phyloP scores from a whole-genome alignment of 495 filamentous ascomycete genomes.

The Penicillium ochrochloron region DNA sequence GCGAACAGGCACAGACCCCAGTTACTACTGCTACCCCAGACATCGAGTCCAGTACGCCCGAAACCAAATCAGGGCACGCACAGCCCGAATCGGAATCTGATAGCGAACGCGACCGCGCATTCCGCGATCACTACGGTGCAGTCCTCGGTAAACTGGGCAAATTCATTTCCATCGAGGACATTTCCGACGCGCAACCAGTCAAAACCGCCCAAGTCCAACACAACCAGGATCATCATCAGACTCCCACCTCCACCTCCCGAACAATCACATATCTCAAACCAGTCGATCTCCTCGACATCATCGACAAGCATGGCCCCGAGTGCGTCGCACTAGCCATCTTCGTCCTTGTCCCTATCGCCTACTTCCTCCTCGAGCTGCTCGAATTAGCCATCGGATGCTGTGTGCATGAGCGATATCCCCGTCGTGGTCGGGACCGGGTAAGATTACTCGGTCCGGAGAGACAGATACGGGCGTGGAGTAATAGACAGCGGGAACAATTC shows the following conservation, averaged over 20 bases:
- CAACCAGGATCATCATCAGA: neutral
- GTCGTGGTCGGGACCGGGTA: conserved; percentile 25
- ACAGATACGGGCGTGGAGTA: conserved; percentile 24
- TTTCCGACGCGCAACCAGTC: neutral
- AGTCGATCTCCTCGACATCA: conserved; percentile 18
- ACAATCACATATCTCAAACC: conserved; percentile 14
- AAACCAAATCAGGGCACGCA: neutral
- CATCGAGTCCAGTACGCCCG: neutral
- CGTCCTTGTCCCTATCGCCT: conserved; percentile 29
- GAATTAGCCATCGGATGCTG: conserved; percentile 20
- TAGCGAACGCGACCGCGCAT: neutral
- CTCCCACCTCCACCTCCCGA: conserved; percentile 2
- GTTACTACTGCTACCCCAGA: neutral
- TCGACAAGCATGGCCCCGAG: conserved; percentile 27
- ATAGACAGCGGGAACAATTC: conserved; percentile 19
- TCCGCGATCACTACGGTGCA: conserved; percentile 10
- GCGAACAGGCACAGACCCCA: neutral
- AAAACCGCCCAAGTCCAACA: neutral
- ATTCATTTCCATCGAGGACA: conserved; percentile 5
- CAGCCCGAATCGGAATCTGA: neutral
- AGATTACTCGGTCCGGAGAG: conserved; percentile 27
- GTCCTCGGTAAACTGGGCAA: conserved; percentile 7
- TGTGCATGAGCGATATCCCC: conserved; percentile 23
- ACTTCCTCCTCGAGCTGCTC: conserved; percentile 29
- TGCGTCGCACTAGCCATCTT: conserved; percentile 29